A percentile compares a stretch with the other conserved stretches of the same genome.
Evolutionary conservation across 2,329 filamentous ascomycete species (phyloP).

Genomic region (Aspergillus vadensis): DNA sequence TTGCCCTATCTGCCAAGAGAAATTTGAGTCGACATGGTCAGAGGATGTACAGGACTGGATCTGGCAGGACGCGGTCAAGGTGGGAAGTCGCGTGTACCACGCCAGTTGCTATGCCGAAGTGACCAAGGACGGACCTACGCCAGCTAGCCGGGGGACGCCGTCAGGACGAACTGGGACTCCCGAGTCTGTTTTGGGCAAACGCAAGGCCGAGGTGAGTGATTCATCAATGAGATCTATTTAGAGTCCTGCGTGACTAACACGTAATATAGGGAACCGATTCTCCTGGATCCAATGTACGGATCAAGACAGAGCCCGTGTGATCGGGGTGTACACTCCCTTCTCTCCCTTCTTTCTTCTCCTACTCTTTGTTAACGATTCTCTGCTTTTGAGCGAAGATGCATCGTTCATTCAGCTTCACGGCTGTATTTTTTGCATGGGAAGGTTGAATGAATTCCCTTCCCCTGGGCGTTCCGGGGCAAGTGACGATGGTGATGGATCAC

Average conservation of each 20-base stretch:
- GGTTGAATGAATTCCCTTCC: not conserved
- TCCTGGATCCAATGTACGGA: slow-evolving; percentile 36
- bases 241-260: slow-evolving; percentile 7
- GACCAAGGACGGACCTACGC: slow-evolving; percentile 60
- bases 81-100: slow-evolving; percentile 82
- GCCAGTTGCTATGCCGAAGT: slow-evolving; percentile 86
- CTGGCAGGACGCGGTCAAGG: slow-evolving; percentile 83
- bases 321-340: slow-evolving; percentile 13
- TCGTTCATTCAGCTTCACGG: slow-evolving; percentile 23
- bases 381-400: slow-evolving; percentile 8
- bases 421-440: slow-evolving; percentile 14
- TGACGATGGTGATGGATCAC: slow-evolving; percentile 1
- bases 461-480: not conserved
- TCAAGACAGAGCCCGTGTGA: slow-evolving; percentile 43
- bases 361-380: slow-evolving; percentile 8
- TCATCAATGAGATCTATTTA: not conserved
- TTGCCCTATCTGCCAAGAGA: slow-evolving; percentile 94
- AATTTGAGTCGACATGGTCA: slow-evolving; percentile 88
- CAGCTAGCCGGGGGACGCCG: slow-evolving; percentile 33
- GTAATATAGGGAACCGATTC: slow-evolving; percentile 36
- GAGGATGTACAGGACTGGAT: slow-evolving; percentile 96
- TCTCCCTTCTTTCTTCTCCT: not conserved
- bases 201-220: slow-evolving; percentile 67
- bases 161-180: slow-evolving; percentile 55
- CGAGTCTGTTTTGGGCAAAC: slow-evolving; percentile 69